A percentile compares a stretch with the other conserved stretches of the same genome.
These are phyloP conservation scores for Globisporangium ultimum DNA, from an alignment of 352 stramenopile genomes.

Conservation along the genomic window DNA sequence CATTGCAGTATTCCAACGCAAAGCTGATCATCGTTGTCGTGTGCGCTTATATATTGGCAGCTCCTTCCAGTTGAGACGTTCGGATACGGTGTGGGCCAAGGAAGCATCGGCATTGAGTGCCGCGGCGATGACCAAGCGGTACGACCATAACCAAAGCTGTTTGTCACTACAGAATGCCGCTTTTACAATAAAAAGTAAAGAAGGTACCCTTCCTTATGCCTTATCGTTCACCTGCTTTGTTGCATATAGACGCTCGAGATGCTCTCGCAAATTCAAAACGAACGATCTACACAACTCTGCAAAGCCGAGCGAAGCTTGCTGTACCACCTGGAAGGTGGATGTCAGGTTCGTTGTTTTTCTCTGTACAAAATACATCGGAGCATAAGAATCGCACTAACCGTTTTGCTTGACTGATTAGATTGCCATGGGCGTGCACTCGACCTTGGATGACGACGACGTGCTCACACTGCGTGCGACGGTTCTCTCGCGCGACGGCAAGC, in stretches of 20 bases:
- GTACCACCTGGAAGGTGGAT: conserved; percentile 79
- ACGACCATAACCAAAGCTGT: not conserved
- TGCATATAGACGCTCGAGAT: conserved; percentile 60
- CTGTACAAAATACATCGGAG: not conserved
- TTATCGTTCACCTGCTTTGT: not conserved
- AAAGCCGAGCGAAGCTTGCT: conserved; percentile 81
- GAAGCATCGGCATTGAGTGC: conserved; percentile 85
- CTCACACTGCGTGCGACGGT: conserved; percentile 70
- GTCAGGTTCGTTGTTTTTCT: conserved; percentile 43
- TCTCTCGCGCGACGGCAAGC: conserved; percentile 69
- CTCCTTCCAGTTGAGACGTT: conserved; percentile 69
- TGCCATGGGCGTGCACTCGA: conserved; percentile 78
- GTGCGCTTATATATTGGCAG: not conserved
- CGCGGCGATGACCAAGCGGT: conserved; percentile 63
- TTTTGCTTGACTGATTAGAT: conserved; percentile 31
- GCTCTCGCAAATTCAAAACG: conserved; percentile 73
- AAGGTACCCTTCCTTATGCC: no score
- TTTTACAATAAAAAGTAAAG: no score
- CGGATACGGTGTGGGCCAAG: conserved; percentile 80
- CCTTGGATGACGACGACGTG: conserved; percentile 52
- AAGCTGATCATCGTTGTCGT: not conserved
- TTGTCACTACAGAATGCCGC: no score
- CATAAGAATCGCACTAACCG: no score
- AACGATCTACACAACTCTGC: conserved; percentile 71
- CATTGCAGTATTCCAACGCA: no score